These are phyloP conservation scores for Boletus patriciae DNA, from an alignment of 768 basidiomycete species.

Conservation along the genomic window DNA sequence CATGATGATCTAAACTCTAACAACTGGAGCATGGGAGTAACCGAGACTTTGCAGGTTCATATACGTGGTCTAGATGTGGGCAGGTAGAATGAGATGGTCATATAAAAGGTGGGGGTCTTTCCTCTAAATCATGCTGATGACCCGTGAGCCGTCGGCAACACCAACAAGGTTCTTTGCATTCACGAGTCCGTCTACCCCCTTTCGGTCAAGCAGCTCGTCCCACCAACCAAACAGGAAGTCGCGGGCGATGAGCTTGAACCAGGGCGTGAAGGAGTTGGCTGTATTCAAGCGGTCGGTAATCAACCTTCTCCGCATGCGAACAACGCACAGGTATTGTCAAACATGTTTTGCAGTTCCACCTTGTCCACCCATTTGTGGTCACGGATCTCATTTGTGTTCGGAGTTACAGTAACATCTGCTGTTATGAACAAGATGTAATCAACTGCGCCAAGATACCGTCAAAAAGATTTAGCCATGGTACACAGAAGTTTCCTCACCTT, in stretches of 20 bases:
- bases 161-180: conserved; percentile 50
- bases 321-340: conserved; percentile 67
- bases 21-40: not conserved
- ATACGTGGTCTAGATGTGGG: not conserved
- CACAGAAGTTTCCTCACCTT: conserved; percentile 56
- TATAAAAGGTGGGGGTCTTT: not conserved
- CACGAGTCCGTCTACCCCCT: conserved; percentile 54
- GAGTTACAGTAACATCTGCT: conserved; percentile 75
- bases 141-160: conserved; percentile 68
- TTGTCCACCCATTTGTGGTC: conserved; percentile 91
- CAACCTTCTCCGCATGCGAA: conserved; percentile 1
- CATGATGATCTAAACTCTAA: no score
- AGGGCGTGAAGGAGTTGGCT: conserved; percentile 94
- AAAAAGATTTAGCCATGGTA: not conserved
- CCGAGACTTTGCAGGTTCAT: not conserved
- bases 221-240: conserved; percentile 99
- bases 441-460: conserved; percentile 50
- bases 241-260: conserved; percentile 98
- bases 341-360: conserved; percentile 88
- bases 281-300: conserved; percentile 1
- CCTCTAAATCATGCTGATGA: conserved; percentile 60
- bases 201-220: conserved; percentile 79
- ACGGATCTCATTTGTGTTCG: conserved; percentile 90
- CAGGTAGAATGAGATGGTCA: not conserved
- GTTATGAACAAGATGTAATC: conserved; percentile 98